Percentiles rank a stretch among this genome's conserved stretches.
Evolutionary conservation across 352 stramenopile species (phyloP).

Genomic region (Globisporangium abappressorium): DNA sequence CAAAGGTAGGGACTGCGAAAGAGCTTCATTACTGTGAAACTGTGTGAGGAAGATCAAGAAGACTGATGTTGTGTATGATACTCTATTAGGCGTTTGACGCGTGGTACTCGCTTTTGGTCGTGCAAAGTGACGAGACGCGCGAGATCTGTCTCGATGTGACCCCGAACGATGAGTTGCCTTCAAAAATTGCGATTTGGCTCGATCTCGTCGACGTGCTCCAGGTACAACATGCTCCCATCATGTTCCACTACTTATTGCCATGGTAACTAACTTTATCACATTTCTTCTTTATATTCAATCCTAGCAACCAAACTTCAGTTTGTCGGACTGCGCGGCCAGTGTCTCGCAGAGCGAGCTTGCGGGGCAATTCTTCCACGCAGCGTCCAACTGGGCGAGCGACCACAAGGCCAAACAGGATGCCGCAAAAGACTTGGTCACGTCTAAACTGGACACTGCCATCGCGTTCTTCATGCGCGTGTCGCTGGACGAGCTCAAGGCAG

Average conservation of each 20-base stretch:
- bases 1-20: constrained; percentile 27
- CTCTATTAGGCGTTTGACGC: constrained; percentile 60
- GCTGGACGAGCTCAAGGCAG: constrained; percentile 47
- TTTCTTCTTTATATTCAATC: not conserved
- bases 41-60: not conserved
- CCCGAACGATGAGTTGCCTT: constrained; percentile 65
- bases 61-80: not conserved
- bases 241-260: not conserved
- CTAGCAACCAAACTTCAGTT: constrained; percentile 48
- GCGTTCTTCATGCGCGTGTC: constrained; percentile 74
- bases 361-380: constrained; percentile 48
- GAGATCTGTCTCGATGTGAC: constrained; percentile 45
- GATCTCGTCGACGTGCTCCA: constrained; percentile 72
- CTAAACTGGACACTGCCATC: constrained; percentile 45
- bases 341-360: constrained; percentile 37
- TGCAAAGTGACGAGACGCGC: constrained; percentile 16
- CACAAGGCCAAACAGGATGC: constrained; percentile 5
- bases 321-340: constrained; percentile 41
- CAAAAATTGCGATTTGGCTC: constrained; percentile 65
- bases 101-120: constrained; percentile 68
- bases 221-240: constrained; percentile 26
- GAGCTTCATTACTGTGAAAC: not conserved
- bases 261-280: too few species aligned
- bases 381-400: constrained; percentile 7
- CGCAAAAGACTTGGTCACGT: constrained; percentile 12